phyloP scores from a whole-genome alignment of 352 stramenopile genomes.

The Phytophthora crassamura region DNA sequence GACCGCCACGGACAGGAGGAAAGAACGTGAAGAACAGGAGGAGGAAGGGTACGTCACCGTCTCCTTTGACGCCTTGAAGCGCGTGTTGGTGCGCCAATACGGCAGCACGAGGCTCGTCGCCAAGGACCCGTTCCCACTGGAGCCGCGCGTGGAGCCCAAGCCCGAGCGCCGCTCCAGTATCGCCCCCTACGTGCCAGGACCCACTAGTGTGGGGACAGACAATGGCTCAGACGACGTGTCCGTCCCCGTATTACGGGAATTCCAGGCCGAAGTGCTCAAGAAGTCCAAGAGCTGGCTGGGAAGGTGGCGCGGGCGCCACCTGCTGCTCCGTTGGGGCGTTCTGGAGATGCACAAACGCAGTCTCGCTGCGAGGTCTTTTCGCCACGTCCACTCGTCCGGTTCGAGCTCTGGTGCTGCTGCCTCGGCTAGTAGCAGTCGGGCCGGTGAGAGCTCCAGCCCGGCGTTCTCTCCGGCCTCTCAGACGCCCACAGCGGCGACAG shows the following conservation, averaged over 20 bases:
- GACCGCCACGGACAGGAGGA: neutral
- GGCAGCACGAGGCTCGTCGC: constrained; percentile 38
- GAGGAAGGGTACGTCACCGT: constrained; percentile 16
- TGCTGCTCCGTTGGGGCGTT: constrained; percentile 59
- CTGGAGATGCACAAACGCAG: constrained; percentile 63
- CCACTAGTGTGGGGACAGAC: constrained; percentile 16
- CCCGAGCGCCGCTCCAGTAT: constrained; percentile 25
- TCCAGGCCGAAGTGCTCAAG: constrained; percentile 61
- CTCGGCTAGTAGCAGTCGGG: constrained; percentile 13
- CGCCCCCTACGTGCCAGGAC: constrained; percentile 5
- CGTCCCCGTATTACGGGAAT: constrained; percentile 46
- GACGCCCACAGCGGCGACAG: neutral
- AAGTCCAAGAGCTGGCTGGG: constrained; percentile 76
- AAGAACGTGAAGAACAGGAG: neutral
- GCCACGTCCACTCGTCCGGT: constrained; percentile 30
- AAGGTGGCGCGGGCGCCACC: constrained; percentile 53
- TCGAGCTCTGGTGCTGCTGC: constrained; percentile 5
- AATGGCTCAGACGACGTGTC: constrained; percentile 10
- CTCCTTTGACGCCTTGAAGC: constrained; percentile 50
- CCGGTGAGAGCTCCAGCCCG: constrained; percentile 11
- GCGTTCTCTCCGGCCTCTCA: constrained; percentile 6
- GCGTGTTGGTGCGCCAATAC: constrained; percentile 45
- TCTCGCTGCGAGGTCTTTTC: constrained; percentile 35
- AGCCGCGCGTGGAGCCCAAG: constrained; percentile 32
- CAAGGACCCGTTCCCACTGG: constrained; percentile 49